These are phyloP conservation scores for Alternaria metachromatica DNA, from an alignment of 2,329 filamentous ascomycete genomes.

Conservation along the genomic window DNA sequence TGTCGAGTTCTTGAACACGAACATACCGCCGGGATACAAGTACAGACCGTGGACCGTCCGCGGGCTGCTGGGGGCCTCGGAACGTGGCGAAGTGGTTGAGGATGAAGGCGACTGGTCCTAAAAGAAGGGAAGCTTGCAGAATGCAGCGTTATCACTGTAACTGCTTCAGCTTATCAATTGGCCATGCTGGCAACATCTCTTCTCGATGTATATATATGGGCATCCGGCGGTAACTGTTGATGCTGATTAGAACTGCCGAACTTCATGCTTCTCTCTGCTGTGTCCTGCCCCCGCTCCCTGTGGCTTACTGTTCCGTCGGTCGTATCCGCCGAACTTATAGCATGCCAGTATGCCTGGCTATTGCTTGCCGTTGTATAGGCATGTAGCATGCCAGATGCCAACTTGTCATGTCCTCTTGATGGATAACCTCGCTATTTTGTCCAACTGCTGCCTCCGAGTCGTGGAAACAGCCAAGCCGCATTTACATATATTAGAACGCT, in stretches of 20 bases:
- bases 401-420: conserved; percentile 43
- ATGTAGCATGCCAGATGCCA: conserved; percentile 46
- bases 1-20: conserved; percentile 10
- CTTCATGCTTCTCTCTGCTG: conserved; percentile 50
- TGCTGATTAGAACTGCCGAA: conserved; percentile 53
- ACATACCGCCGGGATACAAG: not conserved
- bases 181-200: conserved; percentile 36
- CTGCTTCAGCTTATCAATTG: conserved; percentile 8
- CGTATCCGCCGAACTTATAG: conserved; percentile 50
- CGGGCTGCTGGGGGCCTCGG: conserved; percentile 3
- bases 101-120: conserved; percentile 8
- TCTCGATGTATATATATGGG: conserved; percentile 33
- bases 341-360: conserved; percentile 57
- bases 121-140: not conserved
- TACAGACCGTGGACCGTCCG: conserved; percentile 6
- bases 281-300: conserved; percentile 46
- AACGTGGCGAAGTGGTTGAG: not conserved
- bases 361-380: conserved; percentile 52
- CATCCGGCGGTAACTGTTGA: conserved; percentile 35
- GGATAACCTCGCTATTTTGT: conserved; percentile 38
- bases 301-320: conserved; percentile 47
- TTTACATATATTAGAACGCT: conserved; percentile 33
- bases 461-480: conserved; percentile 35
- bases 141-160: not conserved
- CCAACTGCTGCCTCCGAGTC: conserved; percentile 34